Evolutionary conservation across 2,329 filamentous ascomycete species (phyloP).

Genomic region (Neofusicoccum sp.): DNA sequence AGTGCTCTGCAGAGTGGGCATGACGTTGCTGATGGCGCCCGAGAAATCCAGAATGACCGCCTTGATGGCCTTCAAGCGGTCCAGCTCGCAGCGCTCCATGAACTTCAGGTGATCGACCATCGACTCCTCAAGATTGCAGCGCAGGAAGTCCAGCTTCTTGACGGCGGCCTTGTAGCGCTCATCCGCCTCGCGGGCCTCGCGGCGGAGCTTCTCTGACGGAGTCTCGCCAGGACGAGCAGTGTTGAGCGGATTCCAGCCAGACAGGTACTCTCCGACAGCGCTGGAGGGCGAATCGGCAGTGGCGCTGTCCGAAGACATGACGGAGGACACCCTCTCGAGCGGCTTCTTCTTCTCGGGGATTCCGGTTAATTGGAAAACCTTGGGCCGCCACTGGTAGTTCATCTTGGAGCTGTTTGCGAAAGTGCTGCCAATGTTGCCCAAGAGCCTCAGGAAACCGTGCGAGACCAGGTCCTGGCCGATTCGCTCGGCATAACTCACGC

Average conservation of each 20-base stretch:
- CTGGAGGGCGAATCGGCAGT: constrained; percentile 79
- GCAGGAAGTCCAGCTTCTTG: constrained; percentile 82
- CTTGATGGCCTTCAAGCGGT: constrained; percentile 96
- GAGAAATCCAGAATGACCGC: constrained; percentile 97
- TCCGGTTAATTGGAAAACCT: constrained; percentile 84
- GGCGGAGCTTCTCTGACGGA: constrained; percentile 77
- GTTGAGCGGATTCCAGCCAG: constrained; percentile 91
- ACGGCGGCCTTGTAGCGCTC: constrained; percentile 90
- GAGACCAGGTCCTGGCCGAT: constrained; percentile 92
- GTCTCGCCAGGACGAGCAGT: constrained; percentile 93
- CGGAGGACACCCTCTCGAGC: constrained; percentile 73
- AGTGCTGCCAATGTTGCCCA: constrained; percentile 91
- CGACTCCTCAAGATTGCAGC: constrained; percentile 93
- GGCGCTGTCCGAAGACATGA: constrained; percentile 56
- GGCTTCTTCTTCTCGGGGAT: constrained; percentile 84
- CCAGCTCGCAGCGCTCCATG: constrained; percentile 95
- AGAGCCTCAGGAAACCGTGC: constrained; percentile 82
- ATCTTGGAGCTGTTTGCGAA: constrained; percentile 98
- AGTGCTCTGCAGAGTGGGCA: constrained; percentile 90
- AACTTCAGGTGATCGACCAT: constrained; percentile 93
- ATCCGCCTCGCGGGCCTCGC: constrained; percentile 88
- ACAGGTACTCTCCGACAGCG: constrained; percentile 83
- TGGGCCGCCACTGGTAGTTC: constrained; percentile 96
- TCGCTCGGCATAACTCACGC: constrained; percentile 86
- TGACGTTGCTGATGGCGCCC: constrained; percentile 95